Percentiles rank a stretch among this genome's conserved stretches.
These are phyloP conservation scores for Pseudopithomyces maydicus DNA, from an alignment of 2,329 filamentous ascomycete species.

Conservation along the genomic window DNA sequence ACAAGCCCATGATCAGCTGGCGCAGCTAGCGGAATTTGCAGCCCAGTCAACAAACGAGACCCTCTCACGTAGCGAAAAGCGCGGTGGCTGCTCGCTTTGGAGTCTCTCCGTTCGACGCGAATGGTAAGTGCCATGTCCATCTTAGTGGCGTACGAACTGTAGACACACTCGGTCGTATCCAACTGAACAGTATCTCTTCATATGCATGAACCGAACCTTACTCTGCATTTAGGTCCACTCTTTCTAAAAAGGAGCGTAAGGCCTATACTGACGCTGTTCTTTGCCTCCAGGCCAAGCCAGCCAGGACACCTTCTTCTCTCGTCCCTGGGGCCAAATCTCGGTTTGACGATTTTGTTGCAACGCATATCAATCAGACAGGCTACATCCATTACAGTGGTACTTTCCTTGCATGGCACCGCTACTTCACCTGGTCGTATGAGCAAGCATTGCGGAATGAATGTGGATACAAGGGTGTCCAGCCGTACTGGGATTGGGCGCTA, in stretches of 20 bases:
- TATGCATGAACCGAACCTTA: neutral
- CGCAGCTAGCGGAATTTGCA: conserved; percentile 27
- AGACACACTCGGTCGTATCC: no score
- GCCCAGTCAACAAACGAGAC: conserved; percentile 21
- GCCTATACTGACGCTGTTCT: conserved; percentile 23
- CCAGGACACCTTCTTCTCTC: conserved; percentile 13
- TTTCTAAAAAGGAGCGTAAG: conserved; percentile 15
- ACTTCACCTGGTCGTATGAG: conserved; percentile 44
- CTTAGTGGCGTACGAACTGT: no score
- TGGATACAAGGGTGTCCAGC: conserved; percentile 42
- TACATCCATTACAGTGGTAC: conserved; percentile 28
- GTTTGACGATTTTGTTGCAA: no score
- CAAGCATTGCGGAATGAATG: conserved; percentile 44
- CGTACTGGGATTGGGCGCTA: conserved; percentile 29
- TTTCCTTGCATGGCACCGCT: conserved; percentile 47
- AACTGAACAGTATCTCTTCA: neutral
- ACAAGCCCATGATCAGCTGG: conserved; percentile 29
- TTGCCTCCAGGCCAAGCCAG: conserved; percentile 17
- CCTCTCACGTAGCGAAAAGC: conserved; percentile 21
- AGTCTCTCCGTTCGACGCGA: conserved; percentile 35
- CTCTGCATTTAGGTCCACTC: conserved; percentile 8
- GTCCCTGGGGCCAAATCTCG: no score
- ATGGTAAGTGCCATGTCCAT: conserved; percentile 24
- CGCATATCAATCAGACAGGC: conserved; percentile 21
- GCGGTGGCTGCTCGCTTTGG: conserved; percentile 26